Evolutionary conservation across 306 rosid genomes (phyloP).

Genomic region (Cucumis sativus): Cucumber_9930_V3 NC_026661.2:4020001-4020500

Average conservation of each 20-base stretch:
- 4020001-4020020: background rate
- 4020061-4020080: background rate
- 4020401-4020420: background rate
- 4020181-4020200: constrained; percentile 11
- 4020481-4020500: background rate
- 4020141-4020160: constrained; percentile 8
- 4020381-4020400: background rate
- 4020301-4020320: background rate
- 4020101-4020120: background rate
- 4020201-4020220: constrained; percentile 7
- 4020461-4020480: background rate
- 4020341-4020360: background rate
- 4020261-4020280: constrained; percentile 9
- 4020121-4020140: background rate
- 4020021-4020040: background rate
- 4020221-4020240: constrained; percentile 10
- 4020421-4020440: background rate
- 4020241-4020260: constrained; percentile 7
- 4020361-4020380: background rate
- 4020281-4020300: constrained; percentile 13
- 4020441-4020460: background rate
- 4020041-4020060: background rate
- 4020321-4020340: background rate
- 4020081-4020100: background rate
- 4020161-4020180: constrained; percentile 9